Conservation (phyloP, 192 early-diverging fungal species). For the Coemansia sp. region DNA sequence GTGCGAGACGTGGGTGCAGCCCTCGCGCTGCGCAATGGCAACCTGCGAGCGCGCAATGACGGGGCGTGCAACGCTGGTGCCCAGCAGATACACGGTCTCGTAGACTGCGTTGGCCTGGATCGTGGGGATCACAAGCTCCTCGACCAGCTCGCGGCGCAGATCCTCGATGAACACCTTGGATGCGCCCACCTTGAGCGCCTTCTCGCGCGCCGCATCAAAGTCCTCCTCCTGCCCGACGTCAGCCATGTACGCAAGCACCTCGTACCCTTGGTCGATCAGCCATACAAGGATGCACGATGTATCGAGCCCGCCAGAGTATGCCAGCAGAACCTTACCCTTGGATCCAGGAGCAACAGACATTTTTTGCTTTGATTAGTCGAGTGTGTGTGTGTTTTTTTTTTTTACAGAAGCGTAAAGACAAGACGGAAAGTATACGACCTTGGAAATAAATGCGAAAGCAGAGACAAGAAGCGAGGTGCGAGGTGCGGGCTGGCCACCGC, state of each 20-base stretch:
- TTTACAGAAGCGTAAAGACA: background rate
- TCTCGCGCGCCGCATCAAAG: constrained; percentile 88
- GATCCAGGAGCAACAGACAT: constrained; percentile 56
- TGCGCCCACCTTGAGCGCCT: constrained; percentile 92
- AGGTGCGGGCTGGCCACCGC: background rate
- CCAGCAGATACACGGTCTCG: constrained; percentile 94
- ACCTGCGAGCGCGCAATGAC: constrained; percentile 91
- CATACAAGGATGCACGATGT: constrained; percentile 99
- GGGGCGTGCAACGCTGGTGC: constrained; percentile 96
- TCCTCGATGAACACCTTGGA: constrained; percentile 96
- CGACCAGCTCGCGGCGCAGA: constrained; percentile 89
- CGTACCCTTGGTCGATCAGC: constrained; percentile 97
- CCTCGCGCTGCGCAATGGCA: constrained; percentile 88
- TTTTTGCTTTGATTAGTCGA: background rate
- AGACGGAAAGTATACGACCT: background rate
- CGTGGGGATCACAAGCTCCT: constrained; percentile 88
- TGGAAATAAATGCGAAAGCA: background rate
- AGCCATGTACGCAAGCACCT: constrained; percentile 96
- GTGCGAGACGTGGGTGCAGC: constrained; percentile 96
- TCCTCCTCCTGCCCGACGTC: constrained; percentile 99
- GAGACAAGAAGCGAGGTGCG: background rate
- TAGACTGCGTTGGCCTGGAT: constrained; percentile 95
- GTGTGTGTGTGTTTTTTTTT: constrained; percentile 7
- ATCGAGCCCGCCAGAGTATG: constrained; percentile 98
- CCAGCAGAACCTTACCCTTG: constrained; percentile 88